phyloP scores from a whole-genome alignment of 208 protist species.

The Trichomonas tenax region DNA sequence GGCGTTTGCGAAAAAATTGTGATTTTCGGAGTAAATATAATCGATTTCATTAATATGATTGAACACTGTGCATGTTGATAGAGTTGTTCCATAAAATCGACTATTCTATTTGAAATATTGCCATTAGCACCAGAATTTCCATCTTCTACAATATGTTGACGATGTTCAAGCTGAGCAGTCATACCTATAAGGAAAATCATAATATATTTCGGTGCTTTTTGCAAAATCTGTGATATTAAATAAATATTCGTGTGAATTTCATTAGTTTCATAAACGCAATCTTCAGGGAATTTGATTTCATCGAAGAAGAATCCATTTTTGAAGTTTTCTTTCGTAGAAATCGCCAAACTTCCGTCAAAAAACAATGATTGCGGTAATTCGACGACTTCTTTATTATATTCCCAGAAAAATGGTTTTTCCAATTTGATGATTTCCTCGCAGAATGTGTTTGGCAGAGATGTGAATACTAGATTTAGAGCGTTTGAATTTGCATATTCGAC shows the following conservation, averaged over 20 bases:
- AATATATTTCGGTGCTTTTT: neutral
- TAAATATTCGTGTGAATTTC: neutral
- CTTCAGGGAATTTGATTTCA: neutral
- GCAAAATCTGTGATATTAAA: neutral
- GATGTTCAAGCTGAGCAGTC: neutral
- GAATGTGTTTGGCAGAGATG: neutral
- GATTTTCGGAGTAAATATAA: neutral
- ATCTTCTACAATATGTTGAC: neutral
- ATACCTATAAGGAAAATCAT: neutral
- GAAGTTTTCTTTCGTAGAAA: neutral
- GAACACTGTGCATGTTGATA: neutral
- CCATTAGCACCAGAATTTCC: neutral
- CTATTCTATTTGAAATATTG: neutral
- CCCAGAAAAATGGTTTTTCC: neutral
- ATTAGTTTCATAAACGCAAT: neutral
- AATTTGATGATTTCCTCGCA: neutral
- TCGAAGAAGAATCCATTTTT: neutral
- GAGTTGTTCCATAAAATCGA: neutral
- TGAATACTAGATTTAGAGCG: neutral
- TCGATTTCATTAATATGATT: too few species aligned
- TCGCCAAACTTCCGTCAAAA: neutral
- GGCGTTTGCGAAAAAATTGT: neutral
- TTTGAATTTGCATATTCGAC: neutral
- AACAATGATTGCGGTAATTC: neutral
- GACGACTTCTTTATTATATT: neutral